Evolutionary conservation across 2,329 filamentous ascomycete species (phyloP).

Genomic region (Aspergillus sp.): DNA sequence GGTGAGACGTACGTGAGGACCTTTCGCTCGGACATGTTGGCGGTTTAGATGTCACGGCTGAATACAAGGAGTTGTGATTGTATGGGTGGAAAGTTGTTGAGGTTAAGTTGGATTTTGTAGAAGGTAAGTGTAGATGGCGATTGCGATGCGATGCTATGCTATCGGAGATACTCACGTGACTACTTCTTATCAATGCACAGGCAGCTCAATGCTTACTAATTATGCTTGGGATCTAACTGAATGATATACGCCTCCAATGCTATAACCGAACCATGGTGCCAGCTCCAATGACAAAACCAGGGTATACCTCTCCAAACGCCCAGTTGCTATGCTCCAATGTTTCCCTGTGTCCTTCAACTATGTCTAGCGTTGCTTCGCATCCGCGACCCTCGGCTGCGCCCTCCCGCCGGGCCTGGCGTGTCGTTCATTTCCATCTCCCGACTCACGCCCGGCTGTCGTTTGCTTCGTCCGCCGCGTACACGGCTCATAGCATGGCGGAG

Average conservation of each 20-base stretch:
- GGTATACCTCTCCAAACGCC: constrained; percentile 11
- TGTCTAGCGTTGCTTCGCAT: constrained; percentile 17
- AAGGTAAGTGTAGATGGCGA: background rate
- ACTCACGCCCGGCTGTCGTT: constrained; percentile 10
- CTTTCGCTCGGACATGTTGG: constrained; percentile 71
- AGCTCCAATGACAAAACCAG: constrained; percentile 3
- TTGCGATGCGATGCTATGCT: constrained; percentile 6
- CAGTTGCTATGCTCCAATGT: constrained; percentile 8
- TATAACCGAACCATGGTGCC: background rate
- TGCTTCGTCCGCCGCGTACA: constrained; percentile 28
- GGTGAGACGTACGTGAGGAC: constrained; percentile 1
- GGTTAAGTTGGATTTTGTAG: background rate
- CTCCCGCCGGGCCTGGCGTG: constrained; percentile 21
- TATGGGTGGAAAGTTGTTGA: background rate
- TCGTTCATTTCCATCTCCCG: constrained; percentile 27
- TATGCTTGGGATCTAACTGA: background rate
- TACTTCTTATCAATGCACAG: background rate
- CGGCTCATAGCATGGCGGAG: constrained; percentile 42
- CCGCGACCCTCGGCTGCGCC: constrained; percentile 23
- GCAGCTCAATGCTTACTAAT: too few relatives aligned
- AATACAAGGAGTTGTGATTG: background rate
- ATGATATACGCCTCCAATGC: background rate
- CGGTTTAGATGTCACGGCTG: background rate
- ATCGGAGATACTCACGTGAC: background rate
- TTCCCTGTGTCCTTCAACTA: background rate